These are phyloP conservation scores for Fusarium keratoplasticum DNA, from an alignment of 2,329 filamentous ascomycete species.

Conservation along the genomic window DNA sequence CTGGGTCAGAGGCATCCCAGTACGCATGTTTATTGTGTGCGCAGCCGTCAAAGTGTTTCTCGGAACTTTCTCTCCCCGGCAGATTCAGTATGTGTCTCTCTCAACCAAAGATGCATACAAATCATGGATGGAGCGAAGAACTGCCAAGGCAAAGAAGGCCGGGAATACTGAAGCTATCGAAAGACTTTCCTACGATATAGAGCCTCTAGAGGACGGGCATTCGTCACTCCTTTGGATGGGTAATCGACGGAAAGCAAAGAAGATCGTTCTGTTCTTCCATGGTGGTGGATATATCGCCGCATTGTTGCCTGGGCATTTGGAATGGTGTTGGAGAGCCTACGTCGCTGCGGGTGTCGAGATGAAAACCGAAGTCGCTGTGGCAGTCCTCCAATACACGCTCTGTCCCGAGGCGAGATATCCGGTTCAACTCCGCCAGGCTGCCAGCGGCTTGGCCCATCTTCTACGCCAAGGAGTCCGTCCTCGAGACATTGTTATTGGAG, in stretches of 20 bases:
- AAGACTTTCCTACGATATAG: background rate
- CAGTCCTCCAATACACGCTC: background rate
- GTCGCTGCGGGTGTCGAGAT: background rate
- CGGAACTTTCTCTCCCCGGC: background rate
- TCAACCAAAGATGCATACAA: background rate
- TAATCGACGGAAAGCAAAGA: background rate
- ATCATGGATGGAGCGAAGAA: background rate
- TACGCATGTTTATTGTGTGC: background rate
- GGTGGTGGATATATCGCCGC: background rate
- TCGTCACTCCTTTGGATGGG: background rate
- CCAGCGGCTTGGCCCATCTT: background rate
- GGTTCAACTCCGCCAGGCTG: background rate
- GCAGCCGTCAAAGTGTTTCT: background rate
- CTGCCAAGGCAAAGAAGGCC: background rate
- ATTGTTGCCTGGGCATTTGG: background rate
- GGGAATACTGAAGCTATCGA: background rate
- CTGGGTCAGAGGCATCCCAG: background rate
- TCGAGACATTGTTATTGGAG: background rate
- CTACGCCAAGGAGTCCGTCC: background rate
- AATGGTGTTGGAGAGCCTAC: background rate
- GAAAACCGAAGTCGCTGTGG: background rate
- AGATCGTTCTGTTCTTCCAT: background rate
- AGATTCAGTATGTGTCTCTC: background rate
- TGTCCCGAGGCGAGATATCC: background rate
- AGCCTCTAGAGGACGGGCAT: background rate